A percentile compares a stretch with the other conserved stretches of the same genome.
phyloP scores from a whole-genome alignment of 176 grass and related monocot species.

The Saccharum spontaneum region DNA sequence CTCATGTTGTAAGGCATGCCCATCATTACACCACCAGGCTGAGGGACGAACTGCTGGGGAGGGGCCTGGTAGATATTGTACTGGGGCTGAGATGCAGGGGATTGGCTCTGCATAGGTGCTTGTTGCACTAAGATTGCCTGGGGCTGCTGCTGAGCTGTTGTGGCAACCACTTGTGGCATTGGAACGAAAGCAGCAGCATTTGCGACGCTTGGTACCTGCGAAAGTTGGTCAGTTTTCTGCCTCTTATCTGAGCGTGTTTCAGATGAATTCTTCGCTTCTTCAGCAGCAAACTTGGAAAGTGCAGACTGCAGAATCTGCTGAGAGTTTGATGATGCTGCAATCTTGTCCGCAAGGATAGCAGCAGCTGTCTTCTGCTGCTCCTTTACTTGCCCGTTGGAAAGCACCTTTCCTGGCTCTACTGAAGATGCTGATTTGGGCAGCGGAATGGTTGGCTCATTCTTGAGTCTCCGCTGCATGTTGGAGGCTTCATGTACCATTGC shows the following conservation, averaged over 20 bases:
- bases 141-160: slow-evolving; percentile 65
- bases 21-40: no score
- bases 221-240: no score
- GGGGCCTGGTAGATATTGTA: no score
- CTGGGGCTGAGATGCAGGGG: slow-evolving; percentile 12
- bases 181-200: slow-evolving; percentile 63
- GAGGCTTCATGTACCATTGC: slow-evolving; percentile 66
- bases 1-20: slow-evolving; percentile 61
- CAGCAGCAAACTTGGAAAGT: slow-evolving; percentile 80
- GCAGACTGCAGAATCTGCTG: slow-evolving; percentile 91
- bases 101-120: slow-evolving; percentile 49
- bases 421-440: slow-evolving; percentile 19
- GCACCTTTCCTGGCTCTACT: slow-evolving; percentile 5
- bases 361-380: slow-evolving; percentile 56
- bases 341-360: slow-evolving; percentile 78
- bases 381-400: slow-evolving; percentile 56
- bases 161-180: slow-evolving; percentile 52
- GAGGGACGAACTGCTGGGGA: no score
- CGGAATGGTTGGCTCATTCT: slow-evolving; percentile 65
- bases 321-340: slow-evolving; percentile 80
- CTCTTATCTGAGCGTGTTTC: no score
- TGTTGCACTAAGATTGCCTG: slow-evolving; percentile 60
- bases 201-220: slow-evolving; percentile 11
- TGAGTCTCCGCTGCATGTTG: slow-evolving; percentile 78
- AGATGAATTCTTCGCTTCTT: slow-evolving; percentile 47